Percentiles rank a stretch among this genome's conserved stretches.
Evolutionary conservation across 2,329 filamentous ascomycete genomes (phyloP).

Genomic region (Claviceps sp.): DNA sequence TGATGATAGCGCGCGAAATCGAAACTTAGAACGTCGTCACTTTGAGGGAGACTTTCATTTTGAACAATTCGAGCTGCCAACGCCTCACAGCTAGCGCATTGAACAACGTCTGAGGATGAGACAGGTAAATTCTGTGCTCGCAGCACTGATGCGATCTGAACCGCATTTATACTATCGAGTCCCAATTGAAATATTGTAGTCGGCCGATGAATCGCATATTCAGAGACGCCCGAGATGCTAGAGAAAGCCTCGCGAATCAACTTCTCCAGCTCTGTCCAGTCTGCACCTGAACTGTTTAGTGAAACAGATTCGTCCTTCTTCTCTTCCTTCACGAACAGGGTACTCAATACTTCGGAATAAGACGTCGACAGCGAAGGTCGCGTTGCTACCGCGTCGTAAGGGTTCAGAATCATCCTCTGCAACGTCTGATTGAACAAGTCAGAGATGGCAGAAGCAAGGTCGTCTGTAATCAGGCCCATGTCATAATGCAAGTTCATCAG

Average conservation of each 20-base stretch:
- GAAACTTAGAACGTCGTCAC: constrained; percentile 7
- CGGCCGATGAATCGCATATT: constrained; percentile 36
- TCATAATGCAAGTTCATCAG: constrained; percentile 51
- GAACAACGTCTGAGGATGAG: constrained; percentile 61
- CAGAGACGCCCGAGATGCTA: constrained; percentile 39
- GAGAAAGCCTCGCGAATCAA: constrained; percentile 43
- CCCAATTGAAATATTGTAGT: constrained; percentile 81
- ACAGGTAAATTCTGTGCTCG: constrained; percentile 44
- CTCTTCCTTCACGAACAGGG: constrained; percentile 11
- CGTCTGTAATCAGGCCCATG: constrained; percentile 22
- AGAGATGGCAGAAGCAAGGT: constrained; percentile 15
- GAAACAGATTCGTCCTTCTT: constrained; percentile 6
- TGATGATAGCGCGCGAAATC: constrained; percentile 27
- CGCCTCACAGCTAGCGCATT: constrained; percentile 35
- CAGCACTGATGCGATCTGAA: constrained; percentile 60
- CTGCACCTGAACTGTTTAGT: constrained; percentile 10
- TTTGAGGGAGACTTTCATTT: constrained; percentile 2
- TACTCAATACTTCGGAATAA: constrained; percentile 7
- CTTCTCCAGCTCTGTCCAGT: constrained; percentile 39
- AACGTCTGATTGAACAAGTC: constrained; percentile 20
- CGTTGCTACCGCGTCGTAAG: constrained; percentile 10
- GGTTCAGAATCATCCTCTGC: constrained; percentile 13
- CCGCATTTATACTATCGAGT: constrained; percentile 78
- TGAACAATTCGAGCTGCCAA: constrained; percentile 19
- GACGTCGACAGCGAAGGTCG: neutral